Evolutionary conservation across 495 filamentous ascomycete genomes (phyloP).

Genomic region (Annulohypoxylon nitens): DNA sequence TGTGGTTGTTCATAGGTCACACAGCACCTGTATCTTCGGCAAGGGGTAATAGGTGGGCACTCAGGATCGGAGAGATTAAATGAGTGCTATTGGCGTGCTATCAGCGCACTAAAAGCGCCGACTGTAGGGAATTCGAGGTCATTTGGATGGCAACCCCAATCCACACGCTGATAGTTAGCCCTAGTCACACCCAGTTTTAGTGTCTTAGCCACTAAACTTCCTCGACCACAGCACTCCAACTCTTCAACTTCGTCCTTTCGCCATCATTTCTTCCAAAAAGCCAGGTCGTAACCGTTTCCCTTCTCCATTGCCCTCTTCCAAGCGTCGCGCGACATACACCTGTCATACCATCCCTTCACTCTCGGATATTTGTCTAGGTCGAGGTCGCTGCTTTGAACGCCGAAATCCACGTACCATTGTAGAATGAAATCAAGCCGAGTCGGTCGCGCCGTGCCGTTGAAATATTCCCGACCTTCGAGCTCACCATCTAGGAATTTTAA

Average conservation of each 20-base stretch:
- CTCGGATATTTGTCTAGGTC: constrained; percentile 45
- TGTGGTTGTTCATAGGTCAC: too few species aligned
- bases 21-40: too few species aligned
- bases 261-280: constrained; percentile 22
- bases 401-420: constrained; percentile 40
- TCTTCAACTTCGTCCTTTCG: not conserved
- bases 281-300: constrained; percentile 48
- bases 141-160: too few species aligned
- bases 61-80: too few species aligned
- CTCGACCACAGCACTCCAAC: not conserved
- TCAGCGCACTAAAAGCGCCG: too few species aligned
- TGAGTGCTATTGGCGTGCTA: too few species aligned
- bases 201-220: too few species aligned
- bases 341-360: constrained; percentile 45
- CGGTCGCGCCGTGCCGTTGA: constrained; percentile 30
- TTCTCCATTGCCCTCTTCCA: constrained; percentile 50
- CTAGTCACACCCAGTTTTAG: too few species aligned
- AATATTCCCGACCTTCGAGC: constrained; percentile 33
- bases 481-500: constrained; percentile 24
- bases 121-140: too few species aligned
- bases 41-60: too few species aligned
- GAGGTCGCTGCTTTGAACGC: constrained; percentile 32
- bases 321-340: constrained; percentile 39
- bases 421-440: constrained; percentile 43
- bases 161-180: too few species aligned